A percentile compares a stretch with the other conserved stretches of the same genome.
Evolutionary conservation across 169 alveolate genomes (phyloP).

Genomic region (Eimeria necatrix): DNA sequence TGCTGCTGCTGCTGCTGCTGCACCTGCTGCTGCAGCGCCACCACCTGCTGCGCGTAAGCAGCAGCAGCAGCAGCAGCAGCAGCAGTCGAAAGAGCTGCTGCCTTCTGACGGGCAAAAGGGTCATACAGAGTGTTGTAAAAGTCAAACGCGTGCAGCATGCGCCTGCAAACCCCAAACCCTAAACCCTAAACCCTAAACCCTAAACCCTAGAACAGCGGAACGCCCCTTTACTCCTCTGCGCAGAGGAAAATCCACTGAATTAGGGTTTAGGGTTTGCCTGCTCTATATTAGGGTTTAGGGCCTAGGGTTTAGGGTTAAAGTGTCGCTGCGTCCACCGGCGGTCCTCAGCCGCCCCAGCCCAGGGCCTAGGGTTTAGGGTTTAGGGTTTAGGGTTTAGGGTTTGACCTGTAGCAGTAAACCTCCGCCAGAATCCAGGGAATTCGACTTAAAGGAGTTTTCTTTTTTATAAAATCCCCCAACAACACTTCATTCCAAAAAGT

Average conservation of each 20-base stretch:
- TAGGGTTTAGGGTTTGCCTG: too few relatives aligned
- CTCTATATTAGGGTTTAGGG: constrained; percentile 12
- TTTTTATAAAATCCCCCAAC: not conserved
- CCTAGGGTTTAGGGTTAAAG: constrained; percentile 24
- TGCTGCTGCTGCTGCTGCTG: not conserved
- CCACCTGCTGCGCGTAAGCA: constrained; percentile 6
- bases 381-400: not conserved
- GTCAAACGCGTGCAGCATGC: constrained; percentile 5
- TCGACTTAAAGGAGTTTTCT: not conserved
- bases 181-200: not conserved
- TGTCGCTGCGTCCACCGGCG: too few relatives aligned
- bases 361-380: too few relatives aligned
- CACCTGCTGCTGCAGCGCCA: not conserved
- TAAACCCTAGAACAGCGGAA: not conserved
- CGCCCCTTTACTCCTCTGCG: too few relatives aligned
- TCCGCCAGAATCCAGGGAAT: not conserved
- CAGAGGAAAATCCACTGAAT: too few relatives aligned
- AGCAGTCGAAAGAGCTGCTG: not conserved
- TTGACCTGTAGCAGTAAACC: constrained; percentile 15
- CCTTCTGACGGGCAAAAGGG: not conserved
- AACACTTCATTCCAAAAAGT: not conserved
- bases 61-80: constrained; percentile 3
- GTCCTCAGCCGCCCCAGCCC: too few relatives aligned
- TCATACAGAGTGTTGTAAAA: not conserved
- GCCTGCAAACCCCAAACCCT: not conserved